Evolutionary conservation across 805 yeast genomes (phyloP), one percentile per base, ranked within the genome.

Genomic region (Metschnikowia reukaufii): DNA sequence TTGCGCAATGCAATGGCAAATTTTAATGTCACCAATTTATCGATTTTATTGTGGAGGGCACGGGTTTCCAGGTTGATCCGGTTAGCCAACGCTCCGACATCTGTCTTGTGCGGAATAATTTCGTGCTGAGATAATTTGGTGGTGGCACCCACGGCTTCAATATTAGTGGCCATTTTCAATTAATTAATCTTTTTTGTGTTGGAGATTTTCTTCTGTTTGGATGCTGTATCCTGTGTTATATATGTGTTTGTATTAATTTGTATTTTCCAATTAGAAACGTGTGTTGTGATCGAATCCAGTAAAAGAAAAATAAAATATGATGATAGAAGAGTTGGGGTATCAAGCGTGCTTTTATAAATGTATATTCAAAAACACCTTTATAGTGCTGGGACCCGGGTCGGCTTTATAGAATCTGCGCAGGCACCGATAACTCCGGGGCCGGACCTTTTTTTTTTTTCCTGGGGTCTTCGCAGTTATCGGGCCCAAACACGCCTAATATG

Each of bases 51-150:
- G 69, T 88, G 96, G 23, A 75, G 73, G 15, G 72, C 66, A 51
- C 83, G 74, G 2, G 96, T 88, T 58, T 81, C 84, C 39, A 64
- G 61, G 64, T 88, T 88, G 60, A 88, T 88, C 62, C 96, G 73
- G 73, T 88, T 88, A 39, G 83, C 96, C 43, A 88, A 71, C 6
- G 96, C 96, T 20, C 91, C 96, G 15, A 83, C 69, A 61, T 88
- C 96, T n/a, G 79, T 77, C 46, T 84, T 84, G n/a, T 81, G 74
- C 2, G 96, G 96, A 27, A 88, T 76, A 29, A 83, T 78, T 60
- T 83, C 87, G 42, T 62, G 65, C 48, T 67, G 72, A 31, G 58
- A 55, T 38, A 66, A 55, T 45, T 67, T 68, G 45, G 72, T 62
- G 42, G 67, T 65, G 38, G 68, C 53, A 8, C 45, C 51, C 3